Evolutionary conservation across 2,329 filamentous ascomycete species (phyloP), one percentile per base, ranked within the genome.

Genomic region (Fusarium keratoplasticum): DNA sequence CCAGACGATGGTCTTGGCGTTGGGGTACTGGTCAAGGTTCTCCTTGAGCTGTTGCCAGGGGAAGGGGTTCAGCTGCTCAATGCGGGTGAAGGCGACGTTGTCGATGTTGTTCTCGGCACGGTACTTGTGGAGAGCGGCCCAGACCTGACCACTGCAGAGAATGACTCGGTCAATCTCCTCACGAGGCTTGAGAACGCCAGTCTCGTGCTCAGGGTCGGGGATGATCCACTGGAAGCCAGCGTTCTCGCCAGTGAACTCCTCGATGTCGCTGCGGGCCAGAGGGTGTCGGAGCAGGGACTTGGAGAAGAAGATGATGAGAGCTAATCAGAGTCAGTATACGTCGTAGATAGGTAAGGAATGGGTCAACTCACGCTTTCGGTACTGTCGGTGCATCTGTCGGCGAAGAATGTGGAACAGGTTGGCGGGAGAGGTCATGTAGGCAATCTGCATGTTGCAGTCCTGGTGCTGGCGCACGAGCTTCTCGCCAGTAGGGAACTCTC

Each of bases 401-500:
- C 96, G 94, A 74, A 99, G 90, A 77, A 96, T 92, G 86, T 99
- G 96, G 92, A 99, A 99, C 82, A 97, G 85, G 85, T 99, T 99
- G 75, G 96, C 90, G 31, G 96, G 96, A 55, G 93, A 94, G n/a
- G 96, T 99, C 91, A 97, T 95, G 88, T 96, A 98, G 65, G 92
- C 95, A 82, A 99, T 93, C 87, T 99, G 96, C 92, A 99, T 97
- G 87, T 99, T 99, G 89, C 95, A 98, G 86, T 99, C 96, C 87
- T 99, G 96, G 87, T 99, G 96, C 86, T 98, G 96, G 78, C 96
- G 95, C 64, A 97, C 92, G 70, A 98, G 91, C 88, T 96, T 98
- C 76, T 98, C 95, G 35, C 90, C 88, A 2, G 91, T 89, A 62
- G 96, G 96, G 92, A 95, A 99, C 79, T 96, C 90, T 74, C 96